Base-by-base conservation (phyloP, 768 basidiomycete genomes). In the Flagelloscypha sp. region DNA sequence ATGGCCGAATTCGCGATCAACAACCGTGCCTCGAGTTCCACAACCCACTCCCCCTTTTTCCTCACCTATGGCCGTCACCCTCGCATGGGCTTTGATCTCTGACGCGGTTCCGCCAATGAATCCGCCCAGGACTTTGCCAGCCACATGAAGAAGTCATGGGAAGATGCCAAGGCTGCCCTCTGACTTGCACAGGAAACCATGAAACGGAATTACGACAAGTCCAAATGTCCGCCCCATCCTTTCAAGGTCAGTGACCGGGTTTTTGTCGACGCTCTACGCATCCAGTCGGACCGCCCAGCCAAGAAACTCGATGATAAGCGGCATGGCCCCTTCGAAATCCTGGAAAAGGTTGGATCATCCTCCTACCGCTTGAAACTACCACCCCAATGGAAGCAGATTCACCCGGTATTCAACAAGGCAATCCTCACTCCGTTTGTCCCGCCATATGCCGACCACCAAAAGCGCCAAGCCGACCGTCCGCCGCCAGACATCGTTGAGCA, bases 1-100 rank as follows among this genome's bases (percentile, higher is more conserved):
- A 46, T 50, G 10, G 49, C 57, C 0, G 52, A 63, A 25, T 63
- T 62, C 35, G 46, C 56, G 1, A 50, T 50, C 35, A 63, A 63
- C 39, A 53, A 55, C 35, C 40, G 47, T 6, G 31, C 45, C 0
- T 41, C 49, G 16, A 36, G 47, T 1, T 40, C 55, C 2, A 62
- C 53, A 12, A 48, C 52, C 1, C 30, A 47, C 12, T 44, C 52
- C 11, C 61, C 56, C 0, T 60, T 62, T 46, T 56, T 51, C 25
- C 27, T 53, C 6, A 58, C 55, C 41, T 46, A 55, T 27, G 54
- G 59, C 15, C 45, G 43, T 16, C 37, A 59, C 28, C 55, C 55
- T 2, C 31, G 41, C 10, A 35, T 42, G 9, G 29, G 48, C 2
- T 31, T 47, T 9, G 38, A 52, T 15, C 46, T 42, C 1, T 46